Percentiles rank a stretch among this genome's conserved stretches.
These are phyloP conservation scores for Calendula officinalis DNA, from an alignment of 129 eudicot species.

Conservation along the genomic window DNA sequence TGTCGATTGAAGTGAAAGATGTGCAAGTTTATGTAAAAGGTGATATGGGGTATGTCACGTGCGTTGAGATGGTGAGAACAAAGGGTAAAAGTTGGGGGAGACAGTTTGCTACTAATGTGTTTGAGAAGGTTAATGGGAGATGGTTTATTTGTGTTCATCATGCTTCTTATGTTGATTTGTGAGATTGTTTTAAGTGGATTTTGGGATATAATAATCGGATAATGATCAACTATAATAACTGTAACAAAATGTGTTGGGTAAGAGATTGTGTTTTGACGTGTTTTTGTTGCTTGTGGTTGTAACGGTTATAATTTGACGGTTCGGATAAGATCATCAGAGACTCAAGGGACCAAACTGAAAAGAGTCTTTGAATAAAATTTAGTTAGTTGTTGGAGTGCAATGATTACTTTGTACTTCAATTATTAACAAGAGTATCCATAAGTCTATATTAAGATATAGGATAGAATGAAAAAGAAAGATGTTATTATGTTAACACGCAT, in stretches of 20 bases:
- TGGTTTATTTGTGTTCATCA: constrained; percentile 93
- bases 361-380: too few relatives aligned
- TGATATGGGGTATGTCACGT: constrained; percentile 73
- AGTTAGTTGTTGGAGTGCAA: not conserved
- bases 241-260: too few relatives aligned
- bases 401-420: not conserved
- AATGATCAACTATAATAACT: too few relatives aligned
- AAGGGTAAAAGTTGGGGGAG: constrained; percentile 89
- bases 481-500: constrained; percentile 11
- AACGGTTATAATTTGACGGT: constrained; percentile 16
- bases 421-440: too few relatives aligned
- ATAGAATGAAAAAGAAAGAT: not conserved
- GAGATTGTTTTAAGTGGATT: constrained; percentile 3
- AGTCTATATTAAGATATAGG: not conserved
- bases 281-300: too few relatives aligned
- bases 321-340: not conserved
- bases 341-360: not conserved
- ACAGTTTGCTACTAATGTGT: constrained; percentile 89
- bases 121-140: constrained; percentile 74
- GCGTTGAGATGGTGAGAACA: constrained; percentile 87
- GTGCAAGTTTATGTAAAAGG: constrained; percentile 76
- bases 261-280: too few relatives aligned
- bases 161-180: constrained; percentile 78
- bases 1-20: constrained; percentile 76
- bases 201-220: too few relatives aligned